These are phyloP conservation scores for Trichoderma sp. DNA, from an alignment of 2,329 filamentous ascomycete species.

Conservation along the genomic window DNA sequence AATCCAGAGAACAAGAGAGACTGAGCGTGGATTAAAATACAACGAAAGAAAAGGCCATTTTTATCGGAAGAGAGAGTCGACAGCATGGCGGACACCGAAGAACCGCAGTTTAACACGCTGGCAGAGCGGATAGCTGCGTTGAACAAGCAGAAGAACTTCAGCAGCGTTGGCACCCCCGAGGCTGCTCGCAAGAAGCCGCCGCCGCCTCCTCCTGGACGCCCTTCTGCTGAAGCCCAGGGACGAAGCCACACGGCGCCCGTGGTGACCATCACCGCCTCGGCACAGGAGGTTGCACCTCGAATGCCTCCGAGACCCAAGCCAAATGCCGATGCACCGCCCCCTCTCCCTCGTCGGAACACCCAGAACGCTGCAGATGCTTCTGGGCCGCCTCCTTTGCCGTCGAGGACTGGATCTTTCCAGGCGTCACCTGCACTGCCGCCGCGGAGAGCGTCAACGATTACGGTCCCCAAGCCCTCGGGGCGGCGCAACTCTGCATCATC, in stretches of 20 bases:
- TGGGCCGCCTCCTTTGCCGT: conserved; percentile 42
- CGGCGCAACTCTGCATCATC: conserved; percentile 63
- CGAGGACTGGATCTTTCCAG: conserved; percentile 37
- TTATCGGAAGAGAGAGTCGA: neutral
- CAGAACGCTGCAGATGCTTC: conserved; percentile 30
- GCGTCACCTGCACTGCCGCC: conserved; percentile 55
- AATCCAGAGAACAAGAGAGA: neutral
- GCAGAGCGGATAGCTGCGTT: conserved; percentile 67
- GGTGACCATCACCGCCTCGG: conserved; percentile 34
- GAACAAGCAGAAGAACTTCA: conserved; percentile 64
- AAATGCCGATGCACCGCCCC: conserved; percentile 39
- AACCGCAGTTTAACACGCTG: conserved; percentile 63
- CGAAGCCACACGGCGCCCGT: conserved; percentile 44
- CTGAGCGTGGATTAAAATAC: neutral
- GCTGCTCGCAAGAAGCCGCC: conserved; percentile 48
- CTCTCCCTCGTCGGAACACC: conserved; percentile 42
- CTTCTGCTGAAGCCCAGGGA: conserved; percentile 43
- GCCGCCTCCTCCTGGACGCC: conserved; percentile 44
- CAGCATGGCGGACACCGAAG: conserved; percentile 63
- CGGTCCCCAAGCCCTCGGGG: conserved; percentile 41
- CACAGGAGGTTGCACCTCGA: conserved; percentile 41
- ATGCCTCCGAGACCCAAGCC: conserved; percentile 45
- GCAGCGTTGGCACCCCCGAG: conserved; percentile 37
- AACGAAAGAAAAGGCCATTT: neutral
- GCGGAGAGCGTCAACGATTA: conserved; percentile 52